Evolutionary conservation across 2,329 filamentous ascomycete species (phyloP).

Genomic region (Tolypocladium ophioglossoides): DNA sequence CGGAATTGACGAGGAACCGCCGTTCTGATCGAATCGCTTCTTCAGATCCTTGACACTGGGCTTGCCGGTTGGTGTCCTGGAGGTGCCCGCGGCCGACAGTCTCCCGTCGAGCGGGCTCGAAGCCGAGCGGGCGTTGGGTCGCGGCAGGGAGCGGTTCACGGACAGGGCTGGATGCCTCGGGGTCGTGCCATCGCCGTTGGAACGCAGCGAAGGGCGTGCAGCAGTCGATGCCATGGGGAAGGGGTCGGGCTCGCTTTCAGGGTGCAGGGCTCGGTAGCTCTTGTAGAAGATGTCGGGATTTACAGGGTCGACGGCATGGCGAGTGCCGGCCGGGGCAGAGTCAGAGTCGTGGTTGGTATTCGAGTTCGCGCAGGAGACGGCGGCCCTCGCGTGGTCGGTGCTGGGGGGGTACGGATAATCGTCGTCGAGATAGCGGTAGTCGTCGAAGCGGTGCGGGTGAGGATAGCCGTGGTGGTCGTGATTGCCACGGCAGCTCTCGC

Average conservation of each 20-base stretch:
- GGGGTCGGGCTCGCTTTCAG: constrained; percentile 22
- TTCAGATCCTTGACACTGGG: constrained; percentile 74
- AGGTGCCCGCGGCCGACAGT: constrained; percentile 14
- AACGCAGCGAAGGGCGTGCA: constrained; percentile 31
- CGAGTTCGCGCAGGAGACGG: constrained; percentile 2
- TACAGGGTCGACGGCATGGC: constrained; percentile 30
- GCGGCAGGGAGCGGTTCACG: constrained; percentile 28
- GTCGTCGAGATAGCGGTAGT: constrained; percentile 10
- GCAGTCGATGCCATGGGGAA: constrained; percentile 27
- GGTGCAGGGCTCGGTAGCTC: constrained; percentile 31
- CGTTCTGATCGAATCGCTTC: constrained; percentile 64
- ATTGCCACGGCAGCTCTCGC: constrained; percentile 12
- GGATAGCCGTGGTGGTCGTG: constrained; percentile 16
- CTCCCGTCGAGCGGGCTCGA: constrained; percentile 45
- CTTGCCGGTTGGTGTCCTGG: constrained; percentile 28
- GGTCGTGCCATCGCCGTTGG: constrained; percentile 39
- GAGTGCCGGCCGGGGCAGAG: constrained; percentile 11
- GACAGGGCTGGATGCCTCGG: constrained; percentile 34
- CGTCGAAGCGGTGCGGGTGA: constrained; percentile 14
- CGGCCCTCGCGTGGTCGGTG: constrained; percentile 1
- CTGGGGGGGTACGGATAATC: not conserved
- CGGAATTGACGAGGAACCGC: constrained; percentile 21
- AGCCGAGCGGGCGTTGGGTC: constrained; percentile 38
- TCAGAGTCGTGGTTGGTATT: constrained; percentile 1
- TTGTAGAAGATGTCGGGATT: constrained; percentile 48